Evolutionary conservation across 2,329 filamentous ascomycete genomes (phyloP).

Genomic region (Fusarium succisae): DNA sequence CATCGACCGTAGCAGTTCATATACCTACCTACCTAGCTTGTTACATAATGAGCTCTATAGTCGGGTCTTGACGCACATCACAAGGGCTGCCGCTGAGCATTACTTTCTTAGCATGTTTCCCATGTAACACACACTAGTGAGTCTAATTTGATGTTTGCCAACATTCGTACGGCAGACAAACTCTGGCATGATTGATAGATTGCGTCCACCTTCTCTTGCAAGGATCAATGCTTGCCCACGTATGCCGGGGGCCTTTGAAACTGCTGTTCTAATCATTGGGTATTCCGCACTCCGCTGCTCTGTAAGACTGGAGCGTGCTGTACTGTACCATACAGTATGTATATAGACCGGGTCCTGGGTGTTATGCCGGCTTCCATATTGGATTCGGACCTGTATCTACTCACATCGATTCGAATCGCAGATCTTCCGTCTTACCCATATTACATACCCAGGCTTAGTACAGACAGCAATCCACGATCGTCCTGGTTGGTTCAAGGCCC

Average conservation of each 20-base stretch:
- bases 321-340: constrained; percentile 13
- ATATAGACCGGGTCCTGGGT: constrained; percentile 27
- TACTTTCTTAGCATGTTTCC: not conserved
- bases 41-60: not conserved
- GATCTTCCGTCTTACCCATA: constrained; percentile 23
- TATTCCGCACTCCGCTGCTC: not conserved
- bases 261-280: constrained; percentile 7
- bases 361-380: constrained; percentile 16
- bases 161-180: not conserved
- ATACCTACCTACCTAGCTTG: not conserved
- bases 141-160: constrained; percentile 5
- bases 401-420: constrained; percentile 25
- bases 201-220: not conserved
- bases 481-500: constrained; percentile 21
- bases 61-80: not conserved
- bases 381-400: constrained; percentile 1
- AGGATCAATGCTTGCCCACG: constrained; percentile 17
- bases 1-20: not conserved
- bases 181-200: constrained; percentile 10
- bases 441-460: not conserved
- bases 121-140: not conserved
- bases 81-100: not conserved
- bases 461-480: constrained; percentile 11
- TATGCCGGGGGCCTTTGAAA: constrained; percentile 15
- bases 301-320: not conserved